Evolutionary conservation across 2,329 filamentous ascomycete species (phyloP).

Genomic region (Ascochyta pisi): DNA sequence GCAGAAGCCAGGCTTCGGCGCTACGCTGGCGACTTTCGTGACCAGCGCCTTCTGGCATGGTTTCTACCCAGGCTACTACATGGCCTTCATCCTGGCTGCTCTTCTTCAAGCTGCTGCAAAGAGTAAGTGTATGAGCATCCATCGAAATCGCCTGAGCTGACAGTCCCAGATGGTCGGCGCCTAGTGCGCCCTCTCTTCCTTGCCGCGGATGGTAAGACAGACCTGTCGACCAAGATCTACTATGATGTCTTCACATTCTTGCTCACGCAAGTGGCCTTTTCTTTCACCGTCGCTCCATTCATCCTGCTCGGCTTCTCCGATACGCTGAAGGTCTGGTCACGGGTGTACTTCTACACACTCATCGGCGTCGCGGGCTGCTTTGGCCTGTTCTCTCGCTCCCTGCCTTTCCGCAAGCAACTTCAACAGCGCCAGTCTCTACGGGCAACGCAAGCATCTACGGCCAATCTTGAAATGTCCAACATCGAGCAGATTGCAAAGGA

Average conservation of each 20-base stretch:
- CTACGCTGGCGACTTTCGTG: slow-evolving; percentile 89
- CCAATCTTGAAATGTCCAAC: slow-evolving; percentile 31
- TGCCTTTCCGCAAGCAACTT: slow-evolving; percentile 62
- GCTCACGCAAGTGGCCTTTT: slow-evolving; percentile 80
- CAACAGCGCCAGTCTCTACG: slow-evolving; percentile 43
- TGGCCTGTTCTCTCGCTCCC: slow-evolving; percentile 80
- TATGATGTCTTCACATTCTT: slow-evolving; percentile 83
- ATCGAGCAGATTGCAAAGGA: slow-evolving; percentile 46
- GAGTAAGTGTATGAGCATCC: slow-evolving; percentile 65
- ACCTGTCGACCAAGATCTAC: slow-evolving; percentile 73
- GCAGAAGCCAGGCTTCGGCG: slow-evolving; percentile 94
- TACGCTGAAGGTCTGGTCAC: slow-evolving; percentile 78
- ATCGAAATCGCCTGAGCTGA: slow-evolving; percentile 5
- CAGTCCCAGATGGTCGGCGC: slow-evolving; percentile 77
- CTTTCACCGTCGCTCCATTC: slow-evolving; percentile 85
- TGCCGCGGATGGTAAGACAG: slow-evolving; percentile 69
- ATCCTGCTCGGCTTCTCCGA: slow-evolving; percentile 76
- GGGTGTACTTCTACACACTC: slow-evolving; percentile 88
- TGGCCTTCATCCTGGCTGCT: slow-evolving; percentile 86
- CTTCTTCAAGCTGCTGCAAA: slow-evolving; percentile 94
- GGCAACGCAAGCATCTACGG: slow-evolving; percentile 24
- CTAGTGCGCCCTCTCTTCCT: slow-evolving; percentile 93
- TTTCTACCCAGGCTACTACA: slow-evolving; percentile 95
- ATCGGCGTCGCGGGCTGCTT: slow-evolving; percentile 70
- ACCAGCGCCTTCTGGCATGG: slow-evolving; percentile 98